Evolutionary conservation across 2,329 filamentous ascomycete genomes (phyloP).

Genomic region (Metarhizium robertsii): DNA sequence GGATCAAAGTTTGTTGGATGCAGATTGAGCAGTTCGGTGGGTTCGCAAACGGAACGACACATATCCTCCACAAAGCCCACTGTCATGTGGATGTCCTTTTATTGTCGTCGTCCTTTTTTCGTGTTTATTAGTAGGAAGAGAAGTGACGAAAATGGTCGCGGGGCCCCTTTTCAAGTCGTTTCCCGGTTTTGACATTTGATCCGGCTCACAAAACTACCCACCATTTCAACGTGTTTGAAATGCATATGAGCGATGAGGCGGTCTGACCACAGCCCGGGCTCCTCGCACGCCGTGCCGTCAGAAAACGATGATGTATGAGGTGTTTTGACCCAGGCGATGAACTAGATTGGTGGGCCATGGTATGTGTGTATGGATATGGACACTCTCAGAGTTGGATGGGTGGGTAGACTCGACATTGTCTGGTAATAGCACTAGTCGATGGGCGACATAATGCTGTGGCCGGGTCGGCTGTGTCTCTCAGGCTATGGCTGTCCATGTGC

Average conservation of each 20-base stretch:
- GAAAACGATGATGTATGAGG: background rate
- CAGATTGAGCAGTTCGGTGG: background rate
- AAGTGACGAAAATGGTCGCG: background rate
- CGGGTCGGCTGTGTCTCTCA: background rate
- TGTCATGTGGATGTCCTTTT: background rate
- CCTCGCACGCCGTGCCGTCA: conserved; percentile 2
- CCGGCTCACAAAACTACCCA: background rate
- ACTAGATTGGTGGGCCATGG: background rate
- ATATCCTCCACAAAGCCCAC: background rate
- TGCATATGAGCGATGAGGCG: background rate
- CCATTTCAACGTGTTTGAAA: background rate
- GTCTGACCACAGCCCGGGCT: conserved; percentile 1
- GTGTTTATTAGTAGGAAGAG: background rate
- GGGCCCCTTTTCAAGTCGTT: background rate
- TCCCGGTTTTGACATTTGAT: background rate
- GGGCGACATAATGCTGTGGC: background rate
- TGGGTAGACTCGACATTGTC: background rate
- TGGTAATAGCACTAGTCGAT: background rate
- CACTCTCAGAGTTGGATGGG: background rate
- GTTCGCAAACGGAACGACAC: background rate
- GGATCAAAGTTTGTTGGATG: background rate
- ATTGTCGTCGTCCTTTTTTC: background rate
- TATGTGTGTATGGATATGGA: background rate
- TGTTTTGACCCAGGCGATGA: background rate
- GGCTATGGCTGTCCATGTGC: background rate